phyloP scores from a whole-genome alignment of 2,329 filamentous ascomycete species.

The Pyricularia sp. region DNA sequence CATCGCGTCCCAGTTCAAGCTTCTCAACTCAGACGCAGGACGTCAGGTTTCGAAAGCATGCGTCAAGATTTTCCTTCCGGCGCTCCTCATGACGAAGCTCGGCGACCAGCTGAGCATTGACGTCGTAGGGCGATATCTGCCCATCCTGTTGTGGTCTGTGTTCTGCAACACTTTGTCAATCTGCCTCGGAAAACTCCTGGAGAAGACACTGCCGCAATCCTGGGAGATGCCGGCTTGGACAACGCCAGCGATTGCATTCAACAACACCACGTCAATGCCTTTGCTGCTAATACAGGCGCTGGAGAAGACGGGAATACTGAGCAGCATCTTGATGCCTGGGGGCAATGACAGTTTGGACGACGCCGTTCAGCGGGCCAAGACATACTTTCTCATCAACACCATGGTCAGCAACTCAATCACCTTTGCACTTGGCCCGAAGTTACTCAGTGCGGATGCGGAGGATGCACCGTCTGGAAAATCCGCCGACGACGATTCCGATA shows the following conservation, averaged over 20 bases:
- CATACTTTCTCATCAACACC: constrained; percentile 53
- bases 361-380: constrained; percentile 46
- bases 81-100: constrained; percentile 30
- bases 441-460: constrained; percentile 32
- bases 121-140: constrained; percentile 22
- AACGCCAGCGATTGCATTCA: constrained; percentile 32
- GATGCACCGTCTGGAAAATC: constrained; percentile 20
- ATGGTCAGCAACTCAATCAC: constrained; percentile 51
- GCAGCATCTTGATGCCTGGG: constrained; percentile 26
- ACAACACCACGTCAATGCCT: constrained; percentile 34
- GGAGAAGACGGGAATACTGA: constrained; percentile 41
- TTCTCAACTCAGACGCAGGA: constrained; percentile 22
- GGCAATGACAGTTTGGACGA: constrained; percentile 24
- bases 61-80: constrained; percentile 32
- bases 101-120: constrained; percentile 25
- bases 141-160: constrained; percentile 28
- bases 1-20: constrained; percentile 22
- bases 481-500: constrained; percentile 6
- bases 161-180: constrained; percentile 25
- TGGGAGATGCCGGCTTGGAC: constrained; percentile 30
- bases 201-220: constrained; percentile 15
- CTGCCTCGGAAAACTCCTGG: constrained; percentile 23
- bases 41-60: constrained; percentile 32
- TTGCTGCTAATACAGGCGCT: constrained; percentile 29
- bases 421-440: constrained; percentile 47